phyloP scores from a whole-genome alignment of 73 alveolate genomes.

The Blepharisma japonicum region DNA sequence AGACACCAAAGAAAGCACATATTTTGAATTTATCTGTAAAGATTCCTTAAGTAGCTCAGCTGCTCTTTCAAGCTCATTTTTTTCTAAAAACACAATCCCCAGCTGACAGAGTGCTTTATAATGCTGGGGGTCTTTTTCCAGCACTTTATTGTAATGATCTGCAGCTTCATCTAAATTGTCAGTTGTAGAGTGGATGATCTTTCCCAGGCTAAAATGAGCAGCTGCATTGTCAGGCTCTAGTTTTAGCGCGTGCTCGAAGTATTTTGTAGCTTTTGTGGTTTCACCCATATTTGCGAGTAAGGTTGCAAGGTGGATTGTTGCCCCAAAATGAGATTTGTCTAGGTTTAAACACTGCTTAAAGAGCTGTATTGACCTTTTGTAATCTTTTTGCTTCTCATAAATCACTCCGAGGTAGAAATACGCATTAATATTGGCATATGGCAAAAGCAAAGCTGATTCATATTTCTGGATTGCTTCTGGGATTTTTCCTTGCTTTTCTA shows the following conservation, averaged over 20 bases:
- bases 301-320: conserved; percentile 80
- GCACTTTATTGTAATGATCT: conserved; percentile 56
- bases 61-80: conserved; percentile 61
- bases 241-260: conserved; percentile 78
- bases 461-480: conserved; percentile 66
- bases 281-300: conserved; percentile 70
- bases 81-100: conserved; percentile 68
- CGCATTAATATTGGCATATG: conserved; percentile 62
- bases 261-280: conserved; percentile 76
- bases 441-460: conserved; percentile 62
- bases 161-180: conserved; percentile 74
- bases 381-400: conserved; percentile 72
- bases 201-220: conserved; percentile 83
- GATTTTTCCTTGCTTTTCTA: conserved; percentile 70
- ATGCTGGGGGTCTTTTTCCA: conserved; percentile 69
- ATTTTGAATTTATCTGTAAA: conserved; percentile 55
- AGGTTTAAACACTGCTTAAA: conserved; percentile 52
- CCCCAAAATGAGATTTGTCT: conserved; percentile 76
- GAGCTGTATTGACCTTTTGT: conserved; percentile 45
- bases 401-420: conserved; percentile 75
- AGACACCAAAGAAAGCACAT: conserved; percentile 69
- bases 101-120: conserved; percentile 73
- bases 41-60: conserved; percentile 68
- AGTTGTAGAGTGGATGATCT: conserved; percentile 58
- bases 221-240: conserved; percentile 68